Base-by-base conservation (phyloP, 257 asterid genomes). In the Salvia rosmarinus region DNA sequence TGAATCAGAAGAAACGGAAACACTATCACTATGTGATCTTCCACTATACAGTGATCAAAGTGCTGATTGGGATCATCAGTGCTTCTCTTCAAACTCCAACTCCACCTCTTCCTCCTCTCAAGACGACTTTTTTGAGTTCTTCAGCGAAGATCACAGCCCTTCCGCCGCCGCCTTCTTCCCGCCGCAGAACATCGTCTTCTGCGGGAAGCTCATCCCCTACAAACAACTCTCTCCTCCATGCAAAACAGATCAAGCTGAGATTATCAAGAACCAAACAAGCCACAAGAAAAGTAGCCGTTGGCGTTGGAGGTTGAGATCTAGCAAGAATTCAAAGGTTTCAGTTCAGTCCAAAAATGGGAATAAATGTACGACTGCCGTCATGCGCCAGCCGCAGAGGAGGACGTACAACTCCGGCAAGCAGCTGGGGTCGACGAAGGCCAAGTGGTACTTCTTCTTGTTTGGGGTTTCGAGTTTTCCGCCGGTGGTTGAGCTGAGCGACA, bases 11-110 rank as follows among this genome's bases (percentile, higher is more conserved):
- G 96, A 89, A 12, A 83, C 93, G 17, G 96, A 89, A 12, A 84
- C 93, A 8, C 86, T 89, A 13, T 89, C 96, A 40, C 74, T 89
- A 5, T 82, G 87, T 67, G 96, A 85, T 73, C 83, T 83, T 12
- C 82, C 88, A 21, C 34, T 87, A 12, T 76, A 77, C 8, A 75
- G 83, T 44, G 79, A 77, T 66, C 79, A 73, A 19, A 74, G 78
- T 43, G 76, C 61, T 14, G 72, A 80, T 3, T 79, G 81, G 81
- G 83, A 68, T 55, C 75, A 68, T 55, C 75, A 81, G 44, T 28
- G 68, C 37, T 77, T 73, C 0, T 81, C 85, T 5, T 20, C 69
- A 52, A 74, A 77, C 72, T 78, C 88, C 30, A 77, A 74, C 68
- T 77, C 78, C 57, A 23, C 42, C 51, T 19, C 25, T 46, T 66